Evolutionary conservation across 306 rosid genomes (phyloP), one percentile per base, ranked within the genome.

Genomic region (Acmispon strigosus): DNA sequence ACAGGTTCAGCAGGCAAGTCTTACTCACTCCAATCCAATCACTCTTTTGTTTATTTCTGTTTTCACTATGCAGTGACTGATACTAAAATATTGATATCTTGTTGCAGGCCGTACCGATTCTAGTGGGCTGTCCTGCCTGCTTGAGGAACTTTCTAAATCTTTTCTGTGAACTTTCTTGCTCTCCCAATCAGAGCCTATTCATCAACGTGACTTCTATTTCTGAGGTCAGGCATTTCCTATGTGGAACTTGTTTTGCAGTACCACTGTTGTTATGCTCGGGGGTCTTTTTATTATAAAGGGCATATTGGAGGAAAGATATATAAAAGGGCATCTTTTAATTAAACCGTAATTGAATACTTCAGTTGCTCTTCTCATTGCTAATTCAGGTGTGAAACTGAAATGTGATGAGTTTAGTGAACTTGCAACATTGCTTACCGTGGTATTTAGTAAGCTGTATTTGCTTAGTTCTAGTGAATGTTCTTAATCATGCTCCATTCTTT

Each of bases 61-160:
- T 56, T 55, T 61, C 5, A 50, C 37, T 16, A 9, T n/a, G n/a
- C n/a, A n/a, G n/a, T n/a, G n/a, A 47, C 13, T 64, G 51, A 69
- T 49, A n/a, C 22, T 15, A 22, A 63, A 37, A 42, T 16, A 54
- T 74, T 60, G n/a, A 29, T 78, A 68, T 72, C 58, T 75, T 84
- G 84, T 89, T 84, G 84, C 90, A 92, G 98, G 98, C 96, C 2
- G 86, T 93, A 59, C 98, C 98, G 2, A 86, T 93, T 79, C 86
- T 93, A 51, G 98, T 93, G 50, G 97, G 98, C 84, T 93, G 98
- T 81, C 98, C 98, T 39, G 94, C 98, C 43, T 93, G 98, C 84
- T 85, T 93, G 90, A 87, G 98, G 80, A 93, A 93, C 84, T 93
- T 93, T 78, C 79, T 93, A 49, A 90, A 93, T 82, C 92, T 93